phyloP scores from a whole-genome alignment of 1,284 basidiomycete genomes.

The Inonotus obliquus region DNA sequence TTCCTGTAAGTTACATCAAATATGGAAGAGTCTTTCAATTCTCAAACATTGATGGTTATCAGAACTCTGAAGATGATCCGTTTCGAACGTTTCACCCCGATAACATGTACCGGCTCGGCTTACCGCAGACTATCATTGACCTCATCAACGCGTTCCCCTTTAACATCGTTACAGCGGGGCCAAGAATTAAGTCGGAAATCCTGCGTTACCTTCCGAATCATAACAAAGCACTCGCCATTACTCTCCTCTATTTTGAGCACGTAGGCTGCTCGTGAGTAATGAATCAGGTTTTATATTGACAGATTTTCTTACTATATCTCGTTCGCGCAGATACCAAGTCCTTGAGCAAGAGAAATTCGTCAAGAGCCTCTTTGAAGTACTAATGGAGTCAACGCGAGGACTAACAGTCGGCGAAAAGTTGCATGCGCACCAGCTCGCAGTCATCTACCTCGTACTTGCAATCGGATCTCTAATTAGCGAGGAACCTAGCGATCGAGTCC shows the following conservation, averaged over 20 bases:
- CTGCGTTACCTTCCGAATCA: constrained; percentile 36
- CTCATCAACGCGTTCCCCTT: constrained; percentile 47
- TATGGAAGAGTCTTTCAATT: not conserved
- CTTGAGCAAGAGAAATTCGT: constrained; percentile 7
- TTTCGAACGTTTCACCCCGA: not conserved
- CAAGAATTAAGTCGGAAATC: constrained; percentile 36
- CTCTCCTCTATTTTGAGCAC: constrained; percentile 39
- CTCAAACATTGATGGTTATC: not conserved
- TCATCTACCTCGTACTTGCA: constrained; percentile 47
- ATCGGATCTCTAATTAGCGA: constrained; percentile 39
- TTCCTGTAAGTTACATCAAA: constrained; percentile 31
- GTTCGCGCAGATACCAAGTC: constrained; percentile 5
- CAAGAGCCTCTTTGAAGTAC: constrained; percentile 5
- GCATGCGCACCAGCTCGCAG: constrained; percentile 43
- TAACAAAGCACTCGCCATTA: constrained; percentile 35
- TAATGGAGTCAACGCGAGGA: constrained; percentile 1
- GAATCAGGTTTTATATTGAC: not conserved
- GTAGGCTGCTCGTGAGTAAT: constrained; percentile 45
- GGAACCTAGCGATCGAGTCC: constrained; percentile 24
- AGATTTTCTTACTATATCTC: not conserved
- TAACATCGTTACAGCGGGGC: constrained; percentile 35
- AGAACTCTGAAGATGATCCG: constrained; percentile 25
- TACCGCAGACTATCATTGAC: constrained; percentile 40
- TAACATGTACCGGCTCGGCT: constrained; percentile 24
- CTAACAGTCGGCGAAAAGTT: constrained; percentile 29